Evolutionary conservation across 2,329 filamentous ascomycete genomes (phyloP).

Genomic region (Xylaria sp.): DNA sequence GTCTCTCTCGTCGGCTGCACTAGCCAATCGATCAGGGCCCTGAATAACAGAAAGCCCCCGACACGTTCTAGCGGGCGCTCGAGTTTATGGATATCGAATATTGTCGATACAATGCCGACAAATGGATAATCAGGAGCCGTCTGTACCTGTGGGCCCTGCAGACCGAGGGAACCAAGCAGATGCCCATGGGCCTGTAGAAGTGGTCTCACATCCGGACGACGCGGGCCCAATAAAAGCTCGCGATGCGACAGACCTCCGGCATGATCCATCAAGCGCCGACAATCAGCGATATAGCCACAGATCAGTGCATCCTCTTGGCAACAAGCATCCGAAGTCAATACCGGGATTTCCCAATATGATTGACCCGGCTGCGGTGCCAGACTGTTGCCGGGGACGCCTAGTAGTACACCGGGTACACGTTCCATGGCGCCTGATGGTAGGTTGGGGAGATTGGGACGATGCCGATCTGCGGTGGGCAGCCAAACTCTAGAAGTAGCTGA

Average conservation of each 20-base stretch:
- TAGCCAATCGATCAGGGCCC: constrained; percentile 48
- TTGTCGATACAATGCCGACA: constrained; percentile 47
- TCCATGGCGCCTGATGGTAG: constrained; percentile 52
- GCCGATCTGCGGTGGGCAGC: constrained; percentile 48
- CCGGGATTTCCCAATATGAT: constrained; percentile 50
- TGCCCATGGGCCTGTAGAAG: constrained; percentile 43
- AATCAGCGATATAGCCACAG: constrained; percentile 52
- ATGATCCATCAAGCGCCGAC: constrained; percentile 49
- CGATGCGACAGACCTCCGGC: constrained; percentile 40
- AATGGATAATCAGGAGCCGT: constrained; percentile 44
- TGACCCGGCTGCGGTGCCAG: constrained; percentile 31
- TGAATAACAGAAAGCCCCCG: constrained; percentile 50
- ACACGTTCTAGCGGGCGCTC: constrained; percentile 50
- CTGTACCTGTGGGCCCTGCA: constrained; percentile 42
- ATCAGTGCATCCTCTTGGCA: constrained; percentile 52
- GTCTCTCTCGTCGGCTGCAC: constrained; percentile 50
- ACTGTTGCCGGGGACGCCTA: constrained; percentile 46
- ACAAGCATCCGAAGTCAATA: constrained; percentile 48
- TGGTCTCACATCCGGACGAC: constrained; percentile 50
- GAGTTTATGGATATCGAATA: constrained; percentile 48
- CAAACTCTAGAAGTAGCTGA: constrained; percentile 47
- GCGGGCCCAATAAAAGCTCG: constrained; percentile 50
- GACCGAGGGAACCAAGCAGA: constrained; percentile 30
- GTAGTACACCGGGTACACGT: constrained; percentile 53
- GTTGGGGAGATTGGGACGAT: constrained; percentile 49